These are phyloP conservation scores for Xenoacremonium recifei DNA, from an alignment of 2,329 filamentous ascomycete genomes.

Conservation along the genomic window DNA sequence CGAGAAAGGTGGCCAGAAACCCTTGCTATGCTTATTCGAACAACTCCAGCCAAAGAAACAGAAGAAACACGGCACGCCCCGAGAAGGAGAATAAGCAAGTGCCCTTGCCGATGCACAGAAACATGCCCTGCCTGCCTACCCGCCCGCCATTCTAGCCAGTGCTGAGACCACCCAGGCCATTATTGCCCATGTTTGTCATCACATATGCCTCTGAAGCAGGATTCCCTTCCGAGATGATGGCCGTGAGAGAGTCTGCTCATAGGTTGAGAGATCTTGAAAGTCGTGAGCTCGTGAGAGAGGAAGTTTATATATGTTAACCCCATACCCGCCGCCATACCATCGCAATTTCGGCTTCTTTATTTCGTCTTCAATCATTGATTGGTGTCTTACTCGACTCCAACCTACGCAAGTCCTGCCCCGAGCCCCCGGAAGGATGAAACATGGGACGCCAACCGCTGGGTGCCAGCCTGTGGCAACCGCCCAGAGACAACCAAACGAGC, in stretches of 20 bases:
- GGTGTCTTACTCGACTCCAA: too few species aligned
- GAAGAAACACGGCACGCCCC: slow-evolving; percentile 13
- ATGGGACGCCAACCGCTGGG: not conserved
- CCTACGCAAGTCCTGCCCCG: too few species aligned
- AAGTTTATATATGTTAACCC: slow-evolving; percentile 30
- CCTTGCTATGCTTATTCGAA: slow-evolving; percentile 21
- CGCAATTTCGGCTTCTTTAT: slow-evolving; percentile 14
- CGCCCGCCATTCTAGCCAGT: slow-evolving; percentile 26
- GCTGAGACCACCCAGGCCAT: slow-evolving; percentile 22
- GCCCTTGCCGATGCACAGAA: slow-evolving; percentile 16
- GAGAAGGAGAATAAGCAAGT: slow-evolving; percentile 20
- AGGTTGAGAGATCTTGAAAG: slow-evolving; percentile 22
- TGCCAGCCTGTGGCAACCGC: not conserved
- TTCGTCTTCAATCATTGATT: slow-evolving; percentile 5
- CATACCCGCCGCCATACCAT: slow-evolving; percentile 18
- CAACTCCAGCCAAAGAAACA: slow-evolving; percentile 22
- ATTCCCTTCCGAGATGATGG: slow-evolving; percentile 24
- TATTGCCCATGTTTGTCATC: slow-evolving; percentile 21
- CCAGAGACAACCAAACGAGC: not conserved
- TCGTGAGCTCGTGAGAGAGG: slow-evolving; percentile 36
- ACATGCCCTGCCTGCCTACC: slow-evolving; percentile 18
- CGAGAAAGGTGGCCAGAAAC: slow-evolving; percentile 20
- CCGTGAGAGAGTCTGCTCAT: slow-evolving; percentile 17
- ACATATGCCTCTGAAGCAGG: too few species aligned
- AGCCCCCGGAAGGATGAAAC: too few species aligned